These are phyloP conservation scores for Teratosphaeria zuluensis DNA, from an alignment of 2,329 filamentous ascomycete genomes.

Conservation along the genomic window DNA sequence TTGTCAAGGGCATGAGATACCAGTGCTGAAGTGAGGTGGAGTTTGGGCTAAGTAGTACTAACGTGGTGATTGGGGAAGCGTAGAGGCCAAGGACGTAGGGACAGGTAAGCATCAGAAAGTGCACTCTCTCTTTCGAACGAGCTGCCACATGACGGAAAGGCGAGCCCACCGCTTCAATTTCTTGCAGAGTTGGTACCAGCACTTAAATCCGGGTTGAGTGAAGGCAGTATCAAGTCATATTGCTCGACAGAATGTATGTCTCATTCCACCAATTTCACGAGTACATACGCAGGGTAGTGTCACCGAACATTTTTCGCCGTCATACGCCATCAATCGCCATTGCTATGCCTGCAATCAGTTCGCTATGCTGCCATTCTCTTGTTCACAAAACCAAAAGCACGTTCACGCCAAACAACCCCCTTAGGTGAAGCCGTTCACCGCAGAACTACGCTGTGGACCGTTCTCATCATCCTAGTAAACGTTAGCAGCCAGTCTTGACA, in stretches of 20 bases:
- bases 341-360: neutral
- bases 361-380: neutral
- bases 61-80: too few species aligned
- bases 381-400: neutral
- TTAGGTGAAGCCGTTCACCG: neutral
- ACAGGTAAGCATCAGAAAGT: too few species aligned
- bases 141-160: neutral
- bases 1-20: too few species aligned
- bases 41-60: too few species aligned
- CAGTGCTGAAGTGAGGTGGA: too few species aligned
- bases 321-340: neutral
- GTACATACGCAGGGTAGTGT: neutral
- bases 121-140: neutral
- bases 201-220: neutral
- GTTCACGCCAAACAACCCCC: neutral
- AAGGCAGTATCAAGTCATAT: neutral
- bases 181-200: neutral
- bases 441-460: neutral
- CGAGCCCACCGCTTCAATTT: neutral
- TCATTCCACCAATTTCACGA: neutral
- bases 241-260: neutral
- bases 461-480: neutral
- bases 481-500: neutral
- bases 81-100: too few species aligned
- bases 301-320: neutral